These are phyloP conservation scores for Datisca glomerata DNA, from an alignment of 306 rosid genomes.

Conservation along the genomic window DNA sequence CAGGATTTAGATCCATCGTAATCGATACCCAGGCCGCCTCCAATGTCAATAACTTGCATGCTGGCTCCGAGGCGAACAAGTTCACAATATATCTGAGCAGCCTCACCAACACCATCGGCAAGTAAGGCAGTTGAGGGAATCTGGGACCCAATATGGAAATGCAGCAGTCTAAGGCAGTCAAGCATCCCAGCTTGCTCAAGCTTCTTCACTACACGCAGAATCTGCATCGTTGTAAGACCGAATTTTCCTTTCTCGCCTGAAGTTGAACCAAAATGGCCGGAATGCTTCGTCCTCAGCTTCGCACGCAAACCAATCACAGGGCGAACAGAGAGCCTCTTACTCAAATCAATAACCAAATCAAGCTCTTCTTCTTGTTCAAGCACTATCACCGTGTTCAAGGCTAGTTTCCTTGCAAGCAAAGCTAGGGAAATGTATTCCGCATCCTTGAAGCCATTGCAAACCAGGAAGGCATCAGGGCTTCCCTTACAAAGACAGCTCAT, in stretches of 20 bases:
- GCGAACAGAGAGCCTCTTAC: constrained; percentile 49
- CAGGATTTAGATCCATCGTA: constrained; percentile 72
- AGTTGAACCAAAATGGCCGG: constrained; percentile 75
- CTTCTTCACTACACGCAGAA: constrained; percentile 53
- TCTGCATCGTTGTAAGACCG: constrained; percentile 65
- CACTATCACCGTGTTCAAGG: constrained; percentile 65
- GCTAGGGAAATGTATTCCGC: constrained; percentile 63
- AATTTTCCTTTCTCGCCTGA: constrained; percentile 94
- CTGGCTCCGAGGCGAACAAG: constrained; percentile 72
- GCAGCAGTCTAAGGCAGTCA: constrained; percentile 71
- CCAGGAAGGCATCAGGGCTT: constrained; percentile 40
- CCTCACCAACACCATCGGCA: constrained; percentile 64
- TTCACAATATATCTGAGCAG: constrained; percentile 88
- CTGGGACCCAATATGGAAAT: constrained; percentile 87
- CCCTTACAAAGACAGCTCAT: constrained; percentile 90
- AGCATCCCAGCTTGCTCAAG: constrained; percentile 57
- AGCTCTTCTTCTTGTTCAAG: constrained; percentile 84
- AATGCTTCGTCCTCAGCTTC: constrained; percentile 72
- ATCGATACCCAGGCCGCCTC: constrained; percentile 87
- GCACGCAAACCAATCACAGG: constrained; percentile 81
- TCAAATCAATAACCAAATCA: constrained; percentile 50
- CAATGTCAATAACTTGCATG: constrained; percentile 70
- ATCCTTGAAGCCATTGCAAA: constrained; percentile 81
- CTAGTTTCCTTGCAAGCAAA: constrained; percentile 55
- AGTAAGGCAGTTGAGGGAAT: constrained; percentile 63